Base-by-base conservation (phyloP, 176 grass and related monocot species). In the Pontederia crassipes region DNA sequence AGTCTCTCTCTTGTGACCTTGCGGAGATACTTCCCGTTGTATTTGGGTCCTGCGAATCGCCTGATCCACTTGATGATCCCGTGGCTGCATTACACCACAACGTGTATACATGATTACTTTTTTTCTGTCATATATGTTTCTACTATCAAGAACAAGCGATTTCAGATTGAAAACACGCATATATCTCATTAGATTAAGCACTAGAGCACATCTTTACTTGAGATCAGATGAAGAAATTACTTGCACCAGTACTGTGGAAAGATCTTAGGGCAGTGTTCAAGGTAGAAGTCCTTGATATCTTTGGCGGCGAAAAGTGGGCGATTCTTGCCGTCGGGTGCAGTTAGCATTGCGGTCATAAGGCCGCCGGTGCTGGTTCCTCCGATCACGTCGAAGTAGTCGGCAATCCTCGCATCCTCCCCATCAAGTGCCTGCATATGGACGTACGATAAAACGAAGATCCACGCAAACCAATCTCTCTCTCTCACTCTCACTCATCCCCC, bases 11-110 rank as follows among this genome's bases (percentile, higher is more conserved):
- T 61, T 60, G 85, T 75, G 69, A 73, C 85, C 2, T 62, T 59
- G 12, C 61, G 87, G 11, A 82, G 79, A 64, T 56, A 90, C 12
- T 8, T 45, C 9, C 87, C 87, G 0, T 90, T 73, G 59, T 86
- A 83, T 69, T 80, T 86, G 0, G 82, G 83, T 0, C 76, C 78
- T 24, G 20, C 20, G 20, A 24, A 24, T 24, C 20, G 20, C 20
- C 20, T 24, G 20, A 24, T 24, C 20, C 20, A 24, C 20, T 24
- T 24, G 0, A 24, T 0, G 20, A 24, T 24, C 20, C 20, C 20
- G 20, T 24, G 20, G 20, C 20, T 24, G 1, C 20, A 24, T 24
- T 24, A 24, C 20, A 24, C 20, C 20, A 24, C 20, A 24, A 24
- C 20, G 0, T 24, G 20, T 24, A 24, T 24, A 24, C 20, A 24